phyloP scores from a whole-genome alignment of 768 basidiomycete genomes.

The Agaricus subrufescens region DNA sequence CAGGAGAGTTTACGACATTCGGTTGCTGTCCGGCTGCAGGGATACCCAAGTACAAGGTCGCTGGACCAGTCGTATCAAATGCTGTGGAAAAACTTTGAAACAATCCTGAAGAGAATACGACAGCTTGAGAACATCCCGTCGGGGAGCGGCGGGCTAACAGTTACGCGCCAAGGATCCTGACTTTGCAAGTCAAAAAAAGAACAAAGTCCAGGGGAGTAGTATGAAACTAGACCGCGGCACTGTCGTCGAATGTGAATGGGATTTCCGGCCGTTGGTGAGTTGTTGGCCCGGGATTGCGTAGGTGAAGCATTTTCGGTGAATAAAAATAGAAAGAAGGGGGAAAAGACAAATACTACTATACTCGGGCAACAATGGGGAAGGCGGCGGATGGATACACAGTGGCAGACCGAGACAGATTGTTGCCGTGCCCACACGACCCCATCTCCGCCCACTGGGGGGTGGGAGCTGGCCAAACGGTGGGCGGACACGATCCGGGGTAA shows the following conservation, averaged over 20 bases:
- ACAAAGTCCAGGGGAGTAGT: neutral
- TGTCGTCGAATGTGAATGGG: neutral
- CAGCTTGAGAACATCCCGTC: constrained; percentile 1
- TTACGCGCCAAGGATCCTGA: neutral
- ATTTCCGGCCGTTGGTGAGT: neutral
- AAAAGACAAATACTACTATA: neutral
- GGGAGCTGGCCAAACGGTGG: neutral
- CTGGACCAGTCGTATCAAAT: neutral
- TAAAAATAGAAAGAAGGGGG: neutral
- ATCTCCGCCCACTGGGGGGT: too few relatives aligned
- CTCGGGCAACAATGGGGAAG: neutral
- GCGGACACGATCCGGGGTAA: neutral
- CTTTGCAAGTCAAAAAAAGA: neutral
- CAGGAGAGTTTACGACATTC: neutral
- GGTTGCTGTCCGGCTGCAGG: neutral
- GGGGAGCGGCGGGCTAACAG: neutral
- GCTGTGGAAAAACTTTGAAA: neutral
- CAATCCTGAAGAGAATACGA: constrained; percentile 7
- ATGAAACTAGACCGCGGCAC: neutral
- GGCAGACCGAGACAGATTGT: neutral
- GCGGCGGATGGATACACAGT: neutral
- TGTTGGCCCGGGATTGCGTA: neutral
- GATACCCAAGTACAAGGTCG: constrained; percentile 1
- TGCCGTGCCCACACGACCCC: too few relatives aligned
- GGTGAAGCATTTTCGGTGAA: neutral